Percentiles rank a stretch among this genome's conserved stretches.
phyloP scores from a whole-genome alignment of 371 early-diverging fungal genomes.

The Chytridium lagenaria region DNA sequence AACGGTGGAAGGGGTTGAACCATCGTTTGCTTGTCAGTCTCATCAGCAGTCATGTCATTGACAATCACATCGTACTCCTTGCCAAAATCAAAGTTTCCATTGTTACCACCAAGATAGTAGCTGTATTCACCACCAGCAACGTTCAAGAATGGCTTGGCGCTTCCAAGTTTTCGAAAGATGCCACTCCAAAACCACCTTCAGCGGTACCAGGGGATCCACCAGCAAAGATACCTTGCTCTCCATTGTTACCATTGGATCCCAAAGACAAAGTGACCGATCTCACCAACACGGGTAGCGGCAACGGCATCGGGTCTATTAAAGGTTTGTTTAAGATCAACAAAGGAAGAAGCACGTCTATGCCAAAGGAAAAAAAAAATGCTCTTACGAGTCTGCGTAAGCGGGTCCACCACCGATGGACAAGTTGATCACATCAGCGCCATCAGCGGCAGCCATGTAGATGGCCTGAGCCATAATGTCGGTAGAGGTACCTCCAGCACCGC shows the following conservation, averaged over 20 bases:
- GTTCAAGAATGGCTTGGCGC: not conserved
- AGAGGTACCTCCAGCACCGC: conserved; percentile 64
- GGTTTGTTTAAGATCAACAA: not conserved
- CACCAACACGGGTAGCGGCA: conserved; percentile 34
- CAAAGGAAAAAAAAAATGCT: too few relatives aligned
- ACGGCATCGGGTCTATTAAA: not conserved
- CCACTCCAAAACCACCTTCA: not conserved
- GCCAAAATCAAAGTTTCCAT: not conserved
- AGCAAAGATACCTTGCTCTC: conserved; percentile 35
- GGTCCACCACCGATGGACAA: conserved; percentile 74
- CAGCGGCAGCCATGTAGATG: conserved; percentile 65
- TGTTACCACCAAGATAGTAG: not conserved
- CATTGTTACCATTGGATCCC: conserved; percentile 46
- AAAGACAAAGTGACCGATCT: conserved; percentile 35
- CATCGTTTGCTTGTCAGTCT: not conserved
- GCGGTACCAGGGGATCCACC: conserved; percentile 29
- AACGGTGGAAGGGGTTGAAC: not conserved
- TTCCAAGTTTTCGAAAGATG: conserved; percentile 14
- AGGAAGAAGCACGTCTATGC: conserved; percentile 31
- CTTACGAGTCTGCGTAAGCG: too few relatives aligned
- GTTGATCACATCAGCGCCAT: conserved; percentile 65
- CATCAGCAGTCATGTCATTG: conserved; percentile 19
- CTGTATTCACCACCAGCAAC: not conserved
- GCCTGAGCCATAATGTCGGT: conserved; percentile 73
- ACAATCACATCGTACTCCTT: not conserved